phyloP scores from a whole-genome alignment of 208 protist genomes.

The Phytomonas serpens region DNA sequence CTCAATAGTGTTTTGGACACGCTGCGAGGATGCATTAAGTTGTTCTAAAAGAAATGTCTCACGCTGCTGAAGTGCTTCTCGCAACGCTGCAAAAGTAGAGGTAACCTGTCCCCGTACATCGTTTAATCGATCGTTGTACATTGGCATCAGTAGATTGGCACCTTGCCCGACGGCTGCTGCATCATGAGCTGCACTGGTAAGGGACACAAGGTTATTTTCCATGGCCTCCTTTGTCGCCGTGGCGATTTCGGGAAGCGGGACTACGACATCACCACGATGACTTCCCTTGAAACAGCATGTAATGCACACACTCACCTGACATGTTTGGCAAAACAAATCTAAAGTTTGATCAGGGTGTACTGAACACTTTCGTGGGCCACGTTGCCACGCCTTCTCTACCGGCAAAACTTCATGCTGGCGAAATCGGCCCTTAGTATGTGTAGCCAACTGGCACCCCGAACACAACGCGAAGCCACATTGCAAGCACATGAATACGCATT shows the following conservation, averaged over 20 bases:
- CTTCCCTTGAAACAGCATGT: constrained; percentile 60
- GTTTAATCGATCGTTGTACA: constrained; percentile 18
- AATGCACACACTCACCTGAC: constrained; percentile 41
- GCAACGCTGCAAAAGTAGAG: constrained; percentile 27
- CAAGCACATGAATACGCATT: constrained; percentile 28
- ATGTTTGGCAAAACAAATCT: constrained; percentile 66
- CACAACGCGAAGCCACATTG: constrained; percentile 76
- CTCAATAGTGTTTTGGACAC: constrained; percentile 3
- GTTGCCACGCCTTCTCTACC: constrained; percentile 21
- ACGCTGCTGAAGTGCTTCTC: constrained; percentile 24
- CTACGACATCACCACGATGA: constrained; percentile 55
- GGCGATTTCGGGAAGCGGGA: constrained; percentile 31
- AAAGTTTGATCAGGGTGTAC: constrained; percentile 39
- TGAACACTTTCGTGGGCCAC: constrained; percentile 19
- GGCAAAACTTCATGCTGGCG: constrained; percentile 41
- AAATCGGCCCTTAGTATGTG: constrained; percentile 54
- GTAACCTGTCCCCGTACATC: constrained; percentile 25
- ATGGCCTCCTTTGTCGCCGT: constrained; percentile 8
- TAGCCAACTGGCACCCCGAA: constrained; percentile 26
- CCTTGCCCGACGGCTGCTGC: constrained; percentile 5
- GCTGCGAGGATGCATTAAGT: constrained; percentile 10
- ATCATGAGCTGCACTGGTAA: constrained; percentile 10
- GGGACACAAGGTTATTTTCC: constrained; percentile 12
- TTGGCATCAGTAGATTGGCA: constrained; percentile 10
- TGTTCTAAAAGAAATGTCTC: constrained; percentile 26